Percentiles rank a stretch among this genome's conserved stretches.
phyloP scores from a whole-genome alignment of 2,329 filamentous ascomycete species.

The Colletotrichum tabaci region DNA sequence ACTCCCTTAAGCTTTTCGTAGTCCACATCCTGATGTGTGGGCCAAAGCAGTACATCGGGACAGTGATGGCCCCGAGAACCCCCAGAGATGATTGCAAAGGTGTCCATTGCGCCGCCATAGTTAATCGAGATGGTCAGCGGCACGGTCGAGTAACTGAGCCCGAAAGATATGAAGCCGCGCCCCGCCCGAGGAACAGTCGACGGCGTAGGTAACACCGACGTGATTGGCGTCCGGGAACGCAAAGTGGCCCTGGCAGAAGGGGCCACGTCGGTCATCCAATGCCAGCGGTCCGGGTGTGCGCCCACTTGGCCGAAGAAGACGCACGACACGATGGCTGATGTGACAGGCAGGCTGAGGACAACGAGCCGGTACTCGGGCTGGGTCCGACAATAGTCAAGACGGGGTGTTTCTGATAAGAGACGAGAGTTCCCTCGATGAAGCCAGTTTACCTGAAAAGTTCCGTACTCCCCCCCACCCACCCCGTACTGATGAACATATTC shows the following conservation, averaged over 20 bases:
- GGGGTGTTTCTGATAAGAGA: too few species aligned
- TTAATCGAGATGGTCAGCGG: slow-evolving; percentile 43
- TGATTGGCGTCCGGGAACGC: slow-evolving; percentile 48
- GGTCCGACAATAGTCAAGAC: too few species aligned
- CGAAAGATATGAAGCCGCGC: slow-evolving; percentile 47
- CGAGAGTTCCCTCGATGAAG: too few species aligned
- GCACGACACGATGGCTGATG: slow-evolving; percentile 53
- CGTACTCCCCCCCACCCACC: slow-evolving; percentile 7
- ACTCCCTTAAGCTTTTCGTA: slow-evolving; percentile 3
- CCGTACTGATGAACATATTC: slow-evolving; percentile 42
- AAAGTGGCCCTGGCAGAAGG: slow-evolving; percentile 41
- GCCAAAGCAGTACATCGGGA: slow-evolving; percentile 21
- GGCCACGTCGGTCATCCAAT: slow-evolving; percentile 44
- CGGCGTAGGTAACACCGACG: slow-evolving; percentile 49
- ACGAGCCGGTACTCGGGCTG: slow-evolving; percentile 58
- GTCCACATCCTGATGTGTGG: slow-evolving; percentile 13
- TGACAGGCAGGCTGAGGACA: slow-evolving; percentile 53
- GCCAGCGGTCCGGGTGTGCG: slow-evolving; percentile 48
- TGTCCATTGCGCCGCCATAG: slow-evolving; percentile 45
- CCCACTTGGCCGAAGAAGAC: slow-evolving; percentile 57
- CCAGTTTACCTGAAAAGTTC: slow-evolving; percentile 5
- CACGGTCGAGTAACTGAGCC: slow-evolving; percentile 45
- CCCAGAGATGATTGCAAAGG: slow-evolving; percentile 44
- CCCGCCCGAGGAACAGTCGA: slow-evolving; percentile 49
- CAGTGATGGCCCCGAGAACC: slow-evolving; percentile 24